These are phyloP conservation scores for Phytophthora pluvialis DNA, from an alignment of 352 stramenopile genomes.

Conservation along the genomic window DNA sequence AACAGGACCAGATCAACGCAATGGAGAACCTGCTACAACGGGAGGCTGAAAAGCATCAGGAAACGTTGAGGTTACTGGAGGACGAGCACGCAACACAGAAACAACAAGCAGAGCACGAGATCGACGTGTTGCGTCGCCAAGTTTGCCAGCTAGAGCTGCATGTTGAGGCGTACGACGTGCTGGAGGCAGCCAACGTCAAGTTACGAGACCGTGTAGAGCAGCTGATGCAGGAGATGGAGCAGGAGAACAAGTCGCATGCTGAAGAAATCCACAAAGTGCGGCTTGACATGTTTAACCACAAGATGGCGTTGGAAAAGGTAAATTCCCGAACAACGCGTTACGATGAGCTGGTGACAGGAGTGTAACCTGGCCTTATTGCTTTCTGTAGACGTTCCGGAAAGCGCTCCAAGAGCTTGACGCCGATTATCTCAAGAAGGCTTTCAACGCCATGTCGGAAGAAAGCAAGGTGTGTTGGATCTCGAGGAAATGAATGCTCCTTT, in stretches of 20 bases:
- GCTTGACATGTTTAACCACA: conserved; percentile 88
- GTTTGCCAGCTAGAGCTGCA: conserved; percentile 68
- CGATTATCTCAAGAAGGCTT: conserved; percentile 83
- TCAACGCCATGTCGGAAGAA: conserved; percentile 83
- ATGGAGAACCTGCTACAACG: conserved; percentile 70
- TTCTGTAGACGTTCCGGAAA: conserved; percentile 69
- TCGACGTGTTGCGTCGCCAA: conserved; percentile 64
- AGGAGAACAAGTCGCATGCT: conserved; percentile 64
- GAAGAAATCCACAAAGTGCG: conserved; percentile 82
- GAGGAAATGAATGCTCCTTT: background rate
- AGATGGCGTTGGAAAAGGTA: conserved; percentile 85
- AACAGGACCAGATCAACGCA: conserved; percentile 73
- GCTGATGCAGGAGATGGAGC: conserved; percentile 72
- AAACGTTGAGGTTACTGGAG: conserved; percentile 58
- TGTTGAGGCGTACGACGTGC: conserved; percentile 73
- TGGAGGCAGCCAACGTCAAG: conserved; percentile 64
- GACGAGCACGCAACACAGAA: conserved; percentile 67
- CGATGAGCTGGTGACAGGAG: background rate
- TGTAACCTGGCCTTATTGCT: background rate
- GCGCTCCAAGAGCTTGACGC: conserved; percentile 76
- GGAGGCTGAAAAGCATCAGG: conserved; percentile 69
- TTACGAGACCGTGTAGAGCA: conserved; percentile 62
- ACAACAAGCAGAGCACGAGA: conserved; percentile 63
- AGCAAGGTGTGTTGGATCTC: conserved; percentile 58
- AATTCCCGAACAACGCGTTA: background rate